Evolutionary conservation across 2,329 filamentous ascomycete species (phyloP), one percentile per base, ranked within the genome.

Genomic region (Exophiala lecanii-corni): DNA sequence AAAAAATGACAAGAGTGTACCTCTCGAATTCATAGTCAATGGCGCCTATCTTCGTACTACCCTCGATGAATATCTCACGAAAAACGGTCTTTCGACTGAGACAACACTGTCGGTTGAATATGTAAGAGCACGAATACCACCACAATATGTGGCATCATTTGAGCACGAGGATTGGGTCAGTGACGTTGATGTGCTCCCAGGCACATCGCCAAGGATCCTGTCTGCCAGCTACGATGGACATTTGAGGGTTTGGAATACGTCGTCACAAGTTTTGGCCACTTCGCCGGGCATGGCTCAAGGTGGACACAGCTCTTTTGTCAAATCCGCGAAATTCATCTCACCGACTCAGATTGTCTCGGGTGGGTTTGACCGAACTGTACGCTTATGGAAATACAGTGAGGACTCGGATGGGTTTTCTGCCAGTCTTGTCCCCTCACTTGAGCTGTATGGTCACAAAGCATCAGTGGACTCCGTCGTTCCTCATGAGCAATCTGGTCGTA

Each of bases 131-230:
- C 72, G 96, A 55, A 81, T 96, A 47, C 92, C 92, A 5, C 92
- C 92, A 13, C 75, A 86, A 25, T 91, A 92, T 63, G 82, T 94
- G 56, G 84, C 89, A 9, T 92, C 86, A 60, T 98, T 95, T 63
- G 84, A 96, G 69, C 91, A 98, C 64, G 89, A 98, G 60, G 92
- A 97, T 65, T 98, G 92, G 92, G 86, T 98, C 36, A 87, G 86
- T 62, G 78, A 79, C 18, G 81, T 97, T 18, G 89, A 96, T 63
- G 78, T 94, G 3, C 71, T 94, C 17, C 89, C 88, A 35, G 67
- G 75, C 10, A 56, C 56, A 10, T 57, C 70, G 53, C 80, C 86
- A 57, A 73, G 86, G 50, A 83, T 97, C 47, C 70, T 95, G n/a
- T 94, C 88, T n/a, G 88, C 82, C 20, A 91, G 87, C 36, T 97